Conservation (phyloP, 2,329 filamentous ascomycete species). For the Chalaropsis ovoidea region DNA sequence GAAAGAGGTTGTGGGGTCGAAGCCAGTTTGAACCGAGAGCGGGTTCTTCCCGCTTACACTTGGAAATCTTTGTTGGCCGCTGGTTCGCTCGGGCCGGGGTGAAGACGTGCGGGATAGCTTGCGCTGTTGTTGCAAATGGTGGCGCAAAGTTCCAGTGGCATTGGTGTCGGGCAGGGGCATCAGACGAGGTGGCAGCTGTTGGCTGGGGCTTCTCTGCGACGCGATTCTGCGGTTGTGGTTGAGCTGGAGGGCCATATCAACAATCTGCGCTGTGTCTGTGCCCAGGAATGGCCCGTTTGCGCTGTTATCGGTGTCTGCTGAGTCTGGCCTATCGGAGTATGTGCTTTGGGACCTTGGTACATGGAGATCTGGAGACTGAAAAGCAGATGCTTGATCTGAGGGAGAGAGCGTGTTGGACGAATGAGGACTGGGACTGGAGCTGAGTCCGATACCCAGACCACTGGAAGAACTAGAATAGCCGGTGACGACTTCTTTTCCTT, state of each 20-base stretch:
- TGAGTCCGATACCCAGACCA: background rate
- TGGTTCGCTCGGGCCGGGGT: slow-evolving; percentile 42
- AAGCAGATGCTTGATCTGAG: background rate
- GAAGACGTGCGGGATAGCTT: slow-evolving; percentile 52
- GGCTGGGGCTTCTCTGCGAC: slow-evolving; percentile 47
- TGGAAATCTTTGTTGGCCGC: slow-evolving; percentile 33
- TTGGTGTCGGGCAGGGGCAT: slow-evolving; percentile 45
- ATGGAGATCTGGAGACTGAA: slow-evolving; percentile 11
- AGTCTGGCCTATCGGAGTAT: slow-evolving; percentile 26
- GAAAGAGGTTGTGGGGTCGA: slow-evolving; percentile 23
- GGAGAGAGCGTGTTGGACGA: background rate
- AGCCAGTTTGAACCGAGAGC: slow-evolving; percentile 31
- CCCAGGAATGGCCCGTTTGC: slow-evolving; percentile 9
- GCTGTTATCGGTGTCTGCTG: slow-evolving; percentile 27
- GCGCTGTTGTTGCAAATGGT: slow-evolving; percentile 63
- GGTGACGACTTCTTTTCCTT: slow-evolving; percentile 19
- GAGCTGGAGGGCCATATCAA: slow-evolving; percentile 80
- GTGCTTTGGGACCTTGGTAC: slow-evolving; percentile 3
- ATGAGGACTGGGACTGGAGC: background rate
- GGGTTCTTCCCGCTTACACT: slow-evolving; percentile 35
- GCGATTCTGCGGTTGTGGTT: slow-evolving; percentile 67
- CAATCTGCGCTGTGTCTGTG: slow-evolving; percentile 71
- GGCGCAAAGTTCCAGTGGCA: slow-evolving; percentile 50
- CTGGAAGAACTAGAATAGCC: background rate
- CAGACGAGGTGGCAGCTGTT: slow-evolving; percentile 41